phyloP scores from a whole-genome alignment of 768 basidiomycete genomes.

The Tulasnella calospora region DNA sequence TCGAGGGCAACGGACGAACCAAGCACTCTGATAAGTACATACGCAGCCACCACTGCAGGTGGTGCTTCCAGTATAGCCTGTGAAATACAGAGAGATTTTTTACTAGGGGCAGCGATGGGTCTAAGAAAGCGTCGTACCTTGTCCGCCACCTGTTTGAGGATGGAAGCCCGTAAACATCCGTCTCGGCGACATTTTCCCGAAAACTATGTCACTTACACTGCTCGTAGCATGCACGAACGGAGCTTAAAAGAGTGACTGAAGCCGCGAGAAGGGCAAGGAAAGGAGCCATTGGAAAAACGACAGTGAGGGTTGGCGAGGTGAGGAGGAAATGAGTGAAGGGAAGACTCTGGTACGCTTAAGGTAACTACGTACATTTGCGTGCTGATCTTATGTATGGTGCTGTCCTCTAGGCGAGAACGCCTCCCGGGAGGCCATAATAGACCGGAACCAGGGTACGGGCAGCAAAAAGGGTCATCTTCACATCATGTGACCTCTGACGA shows the following conservation, averaged over 20 bases:
- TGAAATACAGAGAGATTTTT: neutral
- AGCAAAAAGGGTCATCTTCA: neutral
- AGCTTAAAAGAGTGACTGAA: neutral
- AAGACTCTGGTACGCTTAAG: neutral
- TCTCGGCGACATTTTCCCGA: neutral
- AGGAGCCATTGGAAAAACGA: neutral
- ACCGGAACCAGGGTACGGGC: neutral
- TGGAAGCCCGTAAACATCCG: neutral
- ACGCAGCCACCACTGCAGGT: slow-evolving; percentile 43
- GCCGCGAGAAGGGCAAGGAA: neutral
- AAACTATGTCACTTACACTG: neutral
- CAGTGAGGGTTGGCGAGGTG: neutral
- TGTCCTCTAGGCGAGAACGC: neutral
- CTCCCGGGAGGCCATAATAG: neutral
- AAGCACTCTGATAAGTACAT: neutral
- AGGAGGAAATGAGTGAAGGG: neutral
- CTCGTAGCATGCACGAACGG: slow-evolving; percentile 18
- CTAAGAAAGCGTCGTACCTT: slow-evolving; percentile 32
- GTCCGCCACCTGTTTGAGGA: slow-evolving; percentile 32
- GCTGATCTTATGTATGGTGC: neutral
- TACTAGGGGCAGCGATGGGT: neutral
- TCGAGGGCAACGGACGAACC: slow-evolving; percentile 4
- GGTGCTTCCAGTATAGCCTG: slow-evolving; percentile 38
- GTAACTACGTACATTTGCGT: neutral
- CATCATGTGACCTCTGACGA: neutral